Evolutionary conservation across 2,329 filamentous ascomycete species (phyloP), one percentile per base, ranked within the genome.

Genomic region (Dactylella cylindrospora): DNA sequence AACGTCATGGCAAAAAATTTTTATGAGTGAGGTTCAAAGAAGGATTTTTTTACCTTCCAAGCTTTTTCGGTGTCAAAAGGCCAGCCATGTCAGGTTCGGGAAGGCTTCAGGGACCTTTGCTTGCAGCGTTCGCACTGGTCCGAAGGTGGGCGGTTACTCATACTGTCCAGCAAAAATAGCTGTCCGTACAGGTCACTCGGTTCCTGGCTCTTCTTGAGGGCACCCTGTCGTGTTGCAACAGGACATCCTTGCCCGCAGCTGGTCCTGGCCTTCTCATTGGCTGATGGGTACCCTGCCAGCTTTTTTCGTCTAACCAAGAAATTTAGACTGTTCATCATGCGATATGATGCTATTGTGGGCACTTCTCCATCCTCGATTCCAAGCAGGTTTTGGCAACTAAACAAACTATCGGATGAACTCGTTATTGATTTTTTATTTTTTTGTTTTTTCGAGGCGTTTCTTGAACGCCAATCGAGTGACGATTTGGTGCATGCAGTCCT

Each of bases 271-370:
- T 41, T 49, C 13, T 28, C 23, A 62, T 62, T 62, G 49, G 57
- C 25, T 49, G 49, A 13, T 12, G 5, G 28, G 32, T 46, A n/a
- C 55, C 57, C 44, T 47, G 57, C 22, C 15, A n/a, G 9, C 43
- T 13, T 15, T 36, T 38, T 62, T 46, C 35, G 44, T 53, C 28
- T 43, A 41, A 54, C n/a, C n/a, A n/a, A n/a, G n/a, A n/a, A n/a
- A n/a, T n/a, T n/a, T 40, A 38, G 32, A 49, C 57, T 53, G 49
- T 62, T 54, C n/a, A n/a, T n/a, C n/a, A 54, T 62, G 57, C 49
- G 49, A 40, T 41, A 62, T 62, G 57, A 62, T 62, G 57, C 49
- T 62, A 50, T 62, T 62, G 38, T 43, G 25, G 29, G 44, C 49
- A 44, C 49, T 38, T 62, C 57, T 62, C 29, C 49, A 52, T 49